Conservation (phyloP, 129 eudicot genomes). For the Flaveria sonorensis region DNA sequence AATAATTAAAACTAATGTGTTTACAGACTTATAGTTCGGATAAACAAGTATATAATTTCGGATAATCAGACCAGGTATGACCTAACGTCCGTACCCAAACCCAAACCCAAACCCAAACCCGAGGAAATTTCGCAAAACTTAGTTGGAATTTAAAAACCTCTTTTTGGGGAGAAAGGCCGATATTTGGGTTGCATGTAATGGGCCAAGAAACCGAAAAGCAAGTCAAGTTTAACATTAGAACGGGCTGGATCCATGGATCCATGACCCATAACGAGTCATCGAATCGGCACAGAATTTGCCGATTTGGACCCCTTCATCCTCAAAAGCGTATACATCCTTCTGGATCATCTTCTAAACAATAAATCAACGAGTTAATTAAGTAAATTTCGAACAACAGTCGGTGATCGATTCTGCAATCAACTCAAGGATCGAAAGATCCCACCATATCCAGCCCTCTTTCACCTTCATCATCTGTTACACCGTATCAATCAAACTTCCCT, state of each 20-base stretch:
- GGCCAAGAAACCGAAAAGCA: background rate
- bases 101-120: too few species aligned
- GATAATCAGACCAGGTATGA: too few species aligned
- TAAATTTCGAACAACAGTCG: slow-evolving; percentile 1
- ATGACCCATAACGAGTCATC: too few species aligned
- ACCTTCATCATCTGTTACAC: slow-evolving; percentile 42
- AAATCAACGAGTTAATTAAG: background rate
- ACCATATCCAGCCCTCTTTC: background rate
- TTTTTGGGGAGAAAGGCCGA: too few species aligned
- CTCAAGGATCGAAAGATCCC: slow-evolving; percentile 19
- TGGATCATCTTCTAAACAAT: background rate
- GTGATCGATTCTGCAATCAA: slow-evolving; percentile 13
- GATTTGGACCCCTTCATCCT: background rate
- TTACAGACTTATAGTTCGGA: too few species aligned
- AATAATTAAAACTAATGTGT: too few species aligned
- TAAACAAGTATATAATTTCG: too few species aligned
- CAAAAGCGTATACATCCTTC: background rate
- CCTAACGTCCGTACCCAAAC: too few species aligned
- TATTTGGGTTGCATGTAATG: background rate
- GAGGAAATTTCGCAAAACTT: too few species aligned
- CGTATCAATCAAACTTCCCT: slow-evolving; percentile 51
- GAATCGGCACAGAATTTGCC: too few species aligned
- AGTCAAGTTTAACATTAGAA: background rate
- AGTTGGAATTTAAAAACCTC: too few species aligned
- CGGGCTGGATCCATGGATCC: background rate